Conservation (phyloP, 805 yeast genomes). For the Metschnikowia kofuensis region DNA sequence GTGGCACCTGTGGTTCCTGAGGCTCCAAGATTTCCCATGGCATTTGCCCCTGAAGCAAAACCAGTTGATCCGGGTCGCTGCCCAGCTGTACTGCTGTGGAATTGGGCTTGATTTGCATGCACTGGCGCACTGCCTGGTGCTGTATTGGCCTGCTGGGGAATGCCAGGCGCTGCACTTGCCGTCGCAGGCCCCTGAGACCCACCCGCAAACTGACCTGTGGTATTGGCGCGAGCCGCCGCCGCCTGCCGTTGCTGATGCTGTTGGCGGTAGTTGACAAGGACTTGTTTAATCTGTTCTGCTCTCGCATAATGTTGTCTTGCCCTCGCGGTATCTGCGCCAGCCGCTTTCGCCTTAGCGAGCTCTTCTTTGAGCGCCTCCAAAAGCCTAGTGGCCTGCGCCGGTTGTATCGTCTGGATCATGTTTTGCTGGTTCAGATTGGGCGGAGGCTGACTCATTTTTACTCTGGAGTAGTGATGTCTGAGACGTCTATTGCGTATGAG, state of each 20-base stretch:
- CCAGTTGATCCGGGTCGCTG: conserved; percentile 7
- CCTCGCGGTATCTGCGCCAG: conserved; percentile 45
- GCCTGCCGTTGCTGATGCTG: conserved; percentile 43
- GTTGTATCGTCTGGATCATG: conserved; percentile 32
- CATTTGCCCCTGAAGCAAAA: conserved; percentile 4
- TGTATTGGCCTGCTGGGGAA: not conserved
- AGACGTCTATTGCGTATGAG: no score
- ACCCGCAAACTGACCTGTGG: conserved; percentile 2
- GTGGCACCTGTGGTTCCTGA: not conserved
- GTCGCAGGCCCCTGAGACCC: conserved; percentile 1
- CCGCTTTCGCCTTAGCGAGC: conserved; percentile 56
- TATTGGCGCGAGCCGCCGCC: conserved; percentile 11
- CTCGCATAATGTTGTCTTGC: conserved; percentile 62
- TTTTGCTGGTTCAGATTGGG: conserved; percentile 14
- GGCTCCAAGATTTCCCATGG: not conserved
- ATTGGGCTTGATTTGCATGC: conserved; percentile 4
- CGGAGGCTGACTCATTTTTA: conserved; percentile 16
- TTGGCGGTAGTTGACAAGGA: conserved; percentile 53
- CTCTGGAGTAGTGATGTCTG: not conserved
- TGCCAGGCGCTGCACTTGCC: not conserved
- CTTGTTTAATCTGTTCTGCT: conserved; percentile 62
- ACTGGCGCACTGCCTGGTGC: conserved; percentile 5
- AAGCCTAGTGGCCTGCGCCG: conserved; percentile 55
- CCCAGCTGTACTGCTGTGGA: conserved; percentile 1
- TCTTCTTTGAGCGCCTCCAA: conserved; percentile 58